A percentile compares a stretch with the other conserved stretches of the same genome.
Evolutionary conservation across 345 rosid genomes (phyloP).

Genomic region (Populus pruinosa): DNA sequence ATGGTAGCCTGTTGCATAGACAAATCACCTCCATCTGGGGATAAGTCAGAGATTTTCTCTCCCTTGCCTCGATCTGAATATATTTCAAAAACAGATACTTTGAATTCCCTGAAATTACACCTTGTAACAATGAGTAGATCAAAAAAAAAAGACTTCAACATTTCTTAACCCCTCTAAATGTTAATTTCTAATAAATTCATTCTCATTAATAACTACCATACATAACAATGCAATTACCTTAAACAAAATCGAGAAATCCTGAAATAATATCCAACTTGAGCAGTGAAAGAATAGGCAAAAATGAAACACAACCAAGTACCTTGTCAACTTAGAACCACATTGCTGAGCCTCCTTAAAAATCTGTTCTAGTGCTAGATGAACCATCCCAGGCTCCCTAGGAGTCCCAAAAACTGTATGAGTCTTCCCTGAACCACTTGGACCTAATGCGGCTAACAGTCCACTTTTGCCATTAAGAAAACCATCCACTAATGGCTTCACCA

Average conservation of each 20-base stretch:
- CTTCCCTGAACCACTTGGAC: constrained; percentile 92
- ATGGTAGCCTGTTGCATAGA: constrained; percentile 61
- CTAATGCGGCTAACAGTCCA: constrained; percentile 85
- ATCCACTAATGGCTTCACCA: constrained; percentile 73
- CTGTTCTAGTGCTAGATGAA: constrained; percentile 56
- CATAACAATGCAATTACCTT: too few species aligned
- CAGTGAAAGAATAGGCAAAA: not conserved
- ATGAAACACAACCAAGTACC: constrained; percentile 33
- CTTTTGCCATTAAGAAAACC: constrained; percentile 71
- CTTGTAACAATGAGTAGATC: not conserved
- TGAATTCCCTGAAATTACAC: constrained; percentile 43
- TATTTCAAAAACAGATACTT: constrained; percentile 76
- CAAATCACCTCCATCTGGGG: constrained; percentile 55
- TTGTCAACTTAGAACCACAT: constrained; percentile 22
- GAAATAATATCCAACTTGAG: not conserved
- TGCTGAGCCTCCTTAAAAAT: constrained; percentile 40
- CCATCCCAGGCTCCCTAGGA: constrained; percentile 72
- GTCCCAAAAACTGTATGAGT: constrained; percentile 84
- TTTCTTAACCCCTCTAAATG: too few species aligned
- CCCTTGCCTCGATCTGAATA: constrained; percentile 70
- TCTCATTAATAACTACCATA: too few species aligned
- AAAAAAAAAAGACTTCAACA: too few species aligned
- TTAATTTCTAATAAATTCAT: too few species aligned
- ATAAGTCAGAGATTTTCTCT: constrained; percentile 67
- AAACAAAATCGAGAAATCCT: not conserved